Percentiles rank a stretch among this genome's conserved stretches.
These are phyloP conservation scores for Paramecium pentaurelia DNA, from an alignment of 73 alveolate genomes.

Conservation along the genomic window DNA sequence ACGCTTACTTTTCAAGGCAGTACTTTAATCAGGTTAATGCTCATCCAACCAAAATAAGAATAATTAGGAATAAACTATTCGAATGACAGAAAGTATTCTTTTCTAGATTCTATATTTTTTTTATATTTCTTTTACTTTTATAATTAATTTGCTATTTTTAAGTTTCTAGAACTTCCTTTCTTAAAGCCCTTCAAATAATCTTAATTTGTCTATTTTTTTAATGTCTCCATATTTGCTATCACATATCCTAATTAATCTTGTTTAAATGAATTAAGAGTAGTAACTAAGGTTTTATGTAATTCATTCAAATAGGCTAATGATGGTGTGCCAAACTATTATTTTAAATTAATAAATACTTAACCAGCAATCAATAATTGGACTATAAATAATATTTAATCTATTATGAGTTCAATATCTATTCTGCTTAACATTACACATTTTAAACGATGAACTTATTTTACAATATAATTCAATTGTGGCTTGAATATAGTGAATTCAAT, in stretches of 20 bases:
- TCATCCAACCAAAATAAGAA: background rate
- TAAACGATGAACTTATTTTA: slow-evolving; percentile 30
- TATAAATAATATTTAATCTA: background rate
- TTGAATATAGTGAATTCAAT: background rate
- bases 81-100: background rate
- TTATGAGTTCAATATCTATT: background rate
- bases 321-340: background rate
- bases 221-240: background rate
- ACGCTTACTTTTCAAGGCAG: background rate
- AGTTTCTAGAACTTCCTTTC: slow-evolving; percentile 39
- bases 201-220: background rate
- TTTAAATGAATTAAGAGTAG: background rate
- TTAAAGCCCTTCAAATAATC: background rate
- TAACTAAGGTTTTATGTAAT: background rate
- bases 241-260: background rate
- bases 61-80: background rate
- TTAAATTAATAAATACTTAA: background rate
- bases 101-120: background rate
- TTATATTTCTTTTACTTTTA: background rate
- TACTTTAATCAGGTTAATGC: background rate
- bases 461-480: slow-evolving; percentile 9
- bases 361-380: slow-evolving; percentile 34
- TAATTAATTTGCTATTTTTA: background rate
- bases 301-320: background rate
- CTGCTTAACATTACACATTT: background rate